A percentile compares a stretch with the other conserved stretches of the same genome.
Conservation (phyloP, 108 stramenopile species). For the Fragilariopsis cylindrus region DNA sequence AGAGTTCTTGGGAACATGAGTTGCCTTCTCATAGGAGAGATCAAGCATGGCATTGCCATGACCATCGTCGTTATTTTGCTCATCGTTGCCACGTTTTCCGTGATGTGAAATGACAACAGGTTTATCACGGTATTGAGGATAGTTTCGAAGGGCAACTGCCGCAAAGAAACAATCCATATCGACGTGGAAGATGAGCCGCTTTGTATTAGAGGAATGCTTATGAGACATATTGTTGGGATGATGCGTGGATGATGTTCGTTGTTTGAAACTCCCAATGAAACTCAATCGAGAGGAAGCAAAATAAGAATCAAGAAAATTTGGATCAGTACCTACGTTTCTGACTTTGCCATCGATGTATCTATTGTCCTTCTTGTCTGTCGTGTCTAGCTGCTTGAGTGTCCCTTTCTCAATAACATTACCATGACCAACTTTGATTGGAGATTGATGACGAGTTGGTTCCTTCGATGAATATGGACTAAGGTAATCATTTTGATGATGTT, state of each 20-base stretch:
- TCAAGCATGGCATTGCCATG: slow-evolving; percentile 9
- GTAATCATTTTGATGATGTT: background rate
- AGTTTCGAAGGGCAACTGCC: slow-evolving; percentile 78
- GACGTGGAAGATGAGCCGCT: slow-evolving; percentile 86
- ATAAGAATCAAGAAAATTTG: slow-evolving; percentile 75
- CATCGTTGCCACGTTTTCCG: slow-evolving; percentile 29
- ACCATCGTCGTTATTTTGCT: slow-evolving; percentile 3
- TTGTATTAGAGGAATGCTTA: background rate
- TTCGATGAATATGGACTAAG: background rate
- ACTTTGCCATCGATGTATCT: slow-evolving; percentile 44
- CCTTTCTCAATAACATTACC: background rate
- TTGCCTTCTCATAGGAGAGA: background rate
- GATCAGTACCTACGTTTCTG: slow-evolving; percentile 61
- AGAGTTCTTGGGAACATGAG: slow-evolving; percentile 47
- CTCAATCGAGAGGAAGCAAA: slow-evolving; percentile 67
- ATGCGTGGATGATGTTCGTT: slow-evolving; percentile 32
- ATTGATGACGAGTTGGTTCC: background rate
- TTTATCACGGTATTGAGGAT: slow-evolving; percentile 72
- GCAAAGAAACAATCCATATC: slow-evolving; percentile 99
- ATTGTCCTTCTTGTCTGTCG: slow-evolving; percentile 30
- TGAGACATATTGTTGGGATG: slow-evolving; percentile 13
- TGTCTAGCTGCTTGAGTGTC: background rate
- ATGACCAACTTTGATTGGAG: background rate
- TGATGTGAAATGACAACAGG: slow-evolving; percentile 92
- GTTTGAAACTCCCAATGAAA: slow-evolving; percentile 84